phyloP scores from a whole-genome alignment of 495 filamentous ascomycete genomes.

The Neurospora pannonica region DNA sequence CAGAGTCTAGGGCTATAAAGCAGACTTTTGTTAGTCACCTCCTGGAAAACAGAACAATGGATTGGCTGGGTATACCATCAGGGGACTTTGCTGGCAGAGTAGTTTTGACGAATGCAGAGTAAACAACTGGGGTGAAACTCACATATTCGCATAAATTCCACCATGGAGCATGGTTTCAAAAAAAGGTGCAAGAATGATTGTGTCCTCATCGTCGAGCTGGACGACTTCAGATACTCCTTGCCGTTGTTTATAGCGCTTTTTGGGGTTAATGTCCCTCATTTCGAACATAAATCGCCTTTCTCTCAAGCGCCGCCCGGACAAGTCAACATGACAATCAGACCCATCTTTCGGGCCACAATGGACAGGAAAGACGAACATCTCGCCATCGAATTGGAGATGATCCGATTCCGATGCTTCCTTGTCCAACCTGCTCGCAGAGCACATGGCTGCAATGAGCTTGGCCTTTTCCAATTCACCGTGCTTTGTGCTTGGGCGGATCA shows the following conservation, averaged over 20 bases:
- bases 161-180: background rate
- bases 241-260: background rate
- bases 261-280: background rate
- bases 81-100: background rate
- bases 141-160: background rate
- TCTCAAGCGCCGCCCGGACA: background rate
- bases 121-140: background rate
- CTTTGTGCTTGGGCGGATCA: background rate
- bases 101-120: background rate
- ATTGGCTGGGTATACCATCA: background rate
- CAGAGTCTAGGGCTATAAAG: background rate
- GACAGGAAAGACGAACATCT: background rate
- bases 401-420: background rate
- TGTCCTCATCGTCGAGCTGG: background rate
- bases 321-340: background rate
- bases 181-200: background rate
- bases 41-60: background rate
- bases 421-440: background rate
- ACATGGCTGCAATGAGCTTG: background rate
- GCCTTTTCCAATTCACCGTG: background rate
- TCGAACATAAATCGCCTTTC: background rate
- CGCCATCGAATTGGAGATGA: background rate
- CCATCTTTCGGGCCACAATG: background rate
- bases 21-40: background rate
- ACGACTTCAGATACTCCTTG: too few species aligned